A percentile compares a stretch with the other conserved stretches of the same genome.
These are phyloP conservation scores for Colletotrichum godetiae DNA, from an alignment of 2,329 filamentous ascomycete species.

Conservation along the genomic window DNA sequence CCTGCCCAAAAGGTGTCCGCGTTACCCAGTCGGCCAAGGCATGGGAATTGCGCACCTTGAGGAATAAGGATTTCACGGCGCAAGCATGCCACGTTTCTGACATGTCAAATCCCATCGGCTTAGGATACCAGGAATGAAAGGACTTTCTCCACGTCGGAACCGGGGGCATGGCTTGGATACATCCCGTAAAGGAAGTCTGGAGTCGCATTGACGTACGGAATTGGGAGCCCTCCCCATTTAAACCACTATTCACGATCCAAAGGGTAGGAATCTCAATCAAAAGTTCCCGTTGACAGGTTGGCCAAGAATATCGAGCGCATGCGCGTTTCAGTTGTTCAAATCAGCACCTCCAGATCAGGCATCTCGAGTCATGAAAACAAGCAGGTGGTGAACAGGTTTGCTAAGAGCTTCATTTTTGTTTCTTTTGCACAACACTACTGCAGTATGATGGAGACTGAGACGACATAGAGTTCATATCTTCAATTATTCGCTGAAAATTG, in stretches of 20 bases:
- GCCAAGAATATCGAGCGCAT: conserved; percentile 15
- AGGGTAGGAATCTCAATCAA: not conserved
- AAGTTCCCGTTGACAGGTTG: not conserved
- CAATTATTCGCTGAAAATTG: too few relatives aligned
- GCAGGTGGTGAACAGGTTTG: not conserved
- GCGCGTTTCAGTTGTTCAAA: conserved; percentile 26
- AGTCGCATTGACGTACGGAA: conserved; percentile 12
- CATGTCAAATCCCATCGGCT: not conserved
- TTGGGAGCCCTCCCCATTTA: conserved; percentile 9
- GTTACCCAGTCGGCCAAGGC: not conserved
- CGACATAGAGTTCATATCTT: too few relatives aligned
- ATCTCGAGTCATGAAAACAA: conserved; percentile 5
- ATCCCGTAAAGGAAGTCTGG: not conserved
- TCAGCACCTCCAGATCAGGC: not conserved
- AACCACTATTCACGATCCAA: conserved; percentile 7
- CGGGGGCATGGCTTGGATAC: not conserved
- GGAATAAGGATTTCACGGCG: not conserved
- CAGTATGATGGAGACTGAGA: not conserved
- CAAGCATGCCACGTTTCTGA: conserved; percentile 1
- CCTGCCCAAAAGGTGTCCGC: not conserved
- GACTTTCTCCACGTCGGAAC: not conserved
- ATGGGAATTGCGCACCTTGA: not conserved
- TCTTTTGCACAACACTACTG: not conserved
- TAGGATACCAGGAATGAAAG: not conserved
- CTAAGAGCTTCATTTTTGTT: not conserved